Evolutionary conservation across 768 basidiomycete genomes (phyloP), one percentile per base, ranked within the genome.

Genomic region (Lentinula sp.): DNA sequence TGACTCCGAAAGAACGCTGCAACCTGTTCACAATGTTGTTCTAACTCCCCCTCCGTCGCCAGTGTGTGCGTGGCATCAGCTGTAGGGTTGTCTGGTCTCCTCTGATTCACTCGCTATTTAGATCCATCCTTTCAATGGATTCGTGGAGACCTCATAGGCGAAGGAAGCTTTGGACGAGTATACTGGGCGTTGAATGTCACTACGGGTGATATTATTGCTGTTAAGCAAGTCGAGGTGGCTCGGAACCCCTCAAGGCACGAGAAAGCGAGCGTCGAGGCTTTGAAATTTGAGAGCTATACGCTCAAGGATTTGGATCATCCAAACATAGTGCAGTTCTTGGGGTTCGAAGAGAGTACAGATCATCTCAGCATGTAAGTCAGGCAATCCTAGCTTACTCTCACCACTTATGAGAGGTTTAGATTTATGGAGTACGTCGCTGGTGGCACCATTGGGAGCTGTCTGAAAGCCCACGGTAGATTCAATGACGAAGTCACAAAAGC

Each of bases 361-460:
- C 84, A 83, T 69, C 74, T 94, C 43, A 93, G 87, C 77, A 90
- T 95, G 93, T 93, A 70, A 70, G 89, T 70, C 28, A 39, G 18
- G 8, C n/a, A 35, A 39, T 35, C 9, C 18, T 40, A 11, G 10
- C 63, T 50, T 49, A 5, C 42, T 37, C 49, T 40, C 18, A 10
- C 40, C 46, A 5, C 15, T 46, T 23, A 18, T 15, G 16, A 16
- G 57, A 16, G 4, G 49, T 55, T 37, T 66, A 96, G 94, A 66
- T 97, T 98, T 76, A 75, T 98, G 68, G 94, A 98, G 73, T 98
- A 98, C 69, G 91, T 98, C 35, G 91, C 94, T 37, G 95, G 95
- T 62, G 95, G 95, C n/a, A 93, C 93, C 1, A 86, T 98, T 59
- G 87, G 85, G 67, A 81, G 85, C 63, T 84, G 89, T 74, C 71